phyloP scores from a whole-genome alignment of 2,329 filamentous ascomycete genomes.

The Talaromyces islandicus region DNA sequence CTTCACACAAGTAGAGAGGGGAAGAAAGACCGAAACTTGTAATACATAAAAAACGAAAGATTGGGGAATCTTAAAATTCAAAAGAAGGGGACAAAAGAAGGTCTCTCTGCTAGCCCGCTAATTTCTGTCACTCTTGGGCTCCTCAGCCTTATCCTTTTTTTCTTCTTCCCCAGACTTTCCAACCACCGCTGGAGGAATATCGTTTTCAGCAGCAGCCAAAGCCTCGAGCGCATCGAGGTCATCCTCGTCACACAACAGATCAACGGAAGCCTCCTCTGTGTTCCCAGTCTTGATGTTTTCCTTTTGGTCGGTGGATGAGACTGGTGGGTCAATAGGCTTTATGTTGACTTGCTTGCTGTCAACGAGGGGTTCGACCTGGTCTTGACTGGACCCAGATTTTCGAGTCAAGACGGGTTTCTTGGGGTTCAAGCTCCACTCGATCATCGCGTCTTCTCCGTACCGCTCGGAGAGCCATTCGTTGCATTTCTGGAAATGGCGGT shows the following conservation, averaged over 20 bases:
- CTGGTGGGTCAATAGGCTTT: neutral
- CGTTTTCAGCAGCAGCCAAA: conserved; percentile 25
- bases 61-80: neutral
- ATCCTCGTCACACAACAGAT: conserved; percentile 36
- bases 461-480: conserved; percentile 65
- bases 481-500: conserved; percentile 44
- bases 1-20: neutral
- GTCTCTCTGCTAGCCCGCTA: neutral
- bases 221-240: conserved; percentile 36
- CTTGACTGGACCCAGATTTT: neutral
- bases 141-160: neutral
- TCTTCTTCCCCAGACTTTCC: neutral
- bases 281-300: neutral
- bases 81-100: neutral
- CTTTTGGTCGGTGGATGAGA: neutral
- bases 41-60: neutral
- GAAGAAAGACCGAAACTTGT: neutral
- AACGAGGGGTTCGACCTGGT: conserved; percentile 8
- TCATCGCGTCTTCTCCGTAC: conserved; percentile 73
- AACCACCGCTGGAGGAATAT: neutral
- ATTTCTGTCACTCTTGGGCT: neutral
- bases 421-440: conserved; percentile 71
- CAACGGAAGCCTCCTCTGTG: conserved; percentile 14
- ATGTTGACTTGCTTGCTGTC: conserved; percentile 10
- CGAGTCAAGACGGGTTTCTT: conserved; percentile 6